Evolutionary conservation across 768 basidiomycete species (phyloP).

Genomic region (Pholiota microspora): DNA sequence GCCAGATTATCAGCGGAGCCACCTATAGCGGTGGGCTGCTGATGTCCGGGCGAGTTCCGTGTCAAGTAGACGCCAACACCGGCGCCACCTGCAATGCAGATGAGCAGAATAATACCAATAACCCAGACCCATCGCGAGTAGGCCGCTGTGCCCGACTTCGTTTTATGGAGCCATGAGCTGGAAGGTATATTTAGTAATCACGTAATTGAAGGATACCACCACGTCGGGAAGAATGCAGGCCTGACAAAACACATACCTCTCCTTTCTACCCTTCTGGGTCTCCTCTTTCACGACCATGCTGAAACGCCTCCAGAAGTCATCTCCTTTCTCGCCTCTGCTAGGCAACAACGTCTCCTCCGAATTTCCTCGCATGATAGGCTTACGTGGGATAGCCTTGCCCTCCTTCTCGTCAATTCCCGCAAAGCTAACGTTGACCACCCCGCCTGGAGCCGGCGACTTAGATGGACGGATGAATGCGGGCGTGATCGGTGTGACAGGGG

Average conservation of each 20-base stretch:
- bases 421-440: constrained; percentile 39
- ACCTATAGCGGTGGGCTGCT: constrained; percentile 60
- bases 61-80: constrained; percentile 60
- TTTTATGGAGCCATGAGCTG: constrained; percentile 71
- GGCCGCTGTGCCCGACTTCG: constrained; percentile 47
- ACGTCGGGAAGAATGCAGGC: constrained; percentile 4
- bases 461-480: constrained; percentile 74
- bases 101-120: constrained; percentile 54
- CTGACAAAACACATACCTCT: constrained; percentile 37
- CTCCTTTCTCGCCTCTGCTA: constrained; percentile 67
- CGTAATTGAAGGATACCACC: not conserved
- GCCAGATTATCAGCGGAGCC: constrained; percentile 45
- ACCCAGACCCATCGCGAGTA: constrained; percentile 72
- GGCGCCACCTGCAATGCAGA: constrained; percentile 52
- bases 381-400: constrained; percentile 28
- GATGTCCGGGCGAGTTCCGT: constrained; percentile 46
- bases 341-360: constrained; percentile 68
- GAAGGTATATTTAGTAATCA: not conserved
- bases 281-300: constrained; percentile 80
- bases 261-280: constrained; percentile 39
- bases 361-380: constrained; percentile 65
- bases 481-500: constrained; percentile 75
- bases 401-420: constrained; percentile 29
- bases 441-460: constrained; percentile 11
- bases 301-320: constrained; percentile 87